These are phyloP conservation scores for Allium sativum DNA, from an alignment of 106 monocot species.

Conservation along the genomic window DNA sequence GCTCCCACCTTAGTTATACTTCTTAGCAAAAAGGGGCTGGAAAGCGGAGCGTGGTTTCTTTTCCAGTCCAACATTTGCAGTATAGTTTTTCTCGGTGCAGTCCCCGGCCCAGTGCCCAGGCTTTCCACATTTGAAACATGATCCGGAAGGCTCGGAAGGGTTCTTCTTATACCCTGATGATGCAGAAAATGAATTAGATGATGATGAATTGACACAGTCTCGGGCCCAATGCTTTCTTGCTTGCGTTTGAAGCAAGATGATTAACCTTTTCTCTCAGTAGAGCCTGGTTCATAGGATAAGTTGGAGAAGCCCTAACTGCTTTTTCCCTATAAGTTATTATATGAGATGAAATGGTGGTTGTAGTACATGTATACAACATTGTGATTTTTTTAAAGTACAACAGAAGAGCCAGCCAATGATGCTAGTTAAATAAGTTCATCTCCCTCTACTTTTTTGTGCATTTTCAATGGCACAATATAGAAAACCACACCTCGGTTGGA, in stretches of 20 bases:
- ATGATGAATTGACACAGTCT: constrained; percentile 32
- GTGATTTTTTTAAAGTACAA: background rate
- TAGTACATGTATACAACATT: too few relatives aligned
- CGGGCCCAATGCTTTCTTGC: constrained; percentile 53
- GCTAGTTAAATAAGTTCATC: too few relatives aligned
- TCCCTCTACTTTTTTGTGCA: too few relatives aligned
- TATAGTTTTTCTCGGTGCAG: constrained; percentile 23
- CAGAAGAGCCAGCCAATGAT: background rate
- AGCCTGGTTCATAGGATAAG: constrained; percentile 31
- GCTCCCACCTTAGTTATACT: constrained; percentile 5
- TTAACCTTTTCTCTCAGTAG: constrained; percentile 10
- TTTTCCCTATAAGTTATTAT: constrained; percentile 18
- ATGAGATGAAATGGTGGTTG: too few relatives aligned
- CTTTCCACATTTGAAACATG: constrained; percentile 68
- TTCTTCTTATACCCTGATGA: constrained; percentile 1
- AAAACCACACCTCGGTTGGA: constrained; percentile 18
- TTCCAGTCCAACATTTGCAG: constrained; percentile 5
- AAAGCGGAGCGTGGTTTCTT: constrained; percentile 10
- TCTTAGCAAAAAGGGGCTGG: background rate
- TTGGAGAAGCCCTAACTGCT: constrained; percentile 41
- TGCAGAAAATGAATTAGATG: constrained; percentile 1
- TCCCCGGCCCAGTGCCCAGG: constrained; percentile 64
- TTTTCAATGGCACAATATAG: background rate
- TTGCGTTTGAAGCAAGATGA: constrained; percentile 59
- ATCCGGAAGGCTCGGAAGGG: constrained; percentile 2